Evolutionary conservation across 495 filamentous ascomycete species (phyloP), one percentile per base, ranked within the genome.

Genomic region (Aspergillus coremiiformis): DNA sequence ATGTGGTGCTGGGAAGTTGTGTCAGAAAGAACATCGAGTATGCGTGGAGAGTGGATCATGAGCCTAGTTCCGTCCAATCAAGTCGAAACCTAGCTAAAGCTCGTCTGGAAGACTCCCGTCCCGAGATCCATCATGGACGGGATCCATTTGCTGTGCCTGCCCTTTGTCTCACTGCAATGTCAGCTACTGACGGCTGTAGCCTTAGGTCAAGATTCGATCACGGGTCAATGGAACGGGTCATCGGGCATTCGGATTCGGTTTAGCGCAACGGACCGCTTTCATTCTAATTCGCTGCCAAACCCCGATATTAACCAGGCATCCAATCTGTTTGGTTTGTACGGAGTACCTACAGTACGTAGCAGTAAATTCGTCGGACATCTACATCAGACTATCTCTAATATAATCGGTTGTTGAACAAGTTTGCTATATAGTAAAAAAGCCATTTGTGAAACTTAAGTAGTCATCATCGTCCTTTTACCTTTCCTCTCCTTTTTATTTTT

Each of bases 251-350:
- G 17, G n/a, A 43, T 43, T 20, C 7, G 39, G 48, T 43, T 51
- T 24, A 43, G 27, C 23, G 21, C 10, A 15, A 30, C 43, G 42
- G 51, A 39, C 44, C 51, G 43, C 30, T 21, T 49, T 22, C 19
- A 19, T 53, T 21, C 51, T 43, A 53, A 53, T 43, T 44, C 44
- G 32, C 23, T 41, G 37, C 37, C 37, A 41, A 41, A 41, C 37
- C 21, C 37, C 37, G 37, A 20, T 41, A 41, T 11, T 41, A 15
- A 4, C 15, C 15, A 37, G 32, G 33, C 17, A 37, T 37, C 17
- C 17, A n/a, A 15, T 37, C 2, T 41, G 37, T 39, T 39, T 35
- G 11, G n/a, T 17, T 39, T 17, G n/a, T n/a, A n/a, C n/a, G n/a
- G n/a, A n/a, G n/a, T n/a, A n/a, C n/a, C n/a, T n/a, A n/a, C 35